phyloP scores from a whole-genome alignment of 2,329 filamentous ascomycete species.

The Fonsecaea erecta region DNA sequence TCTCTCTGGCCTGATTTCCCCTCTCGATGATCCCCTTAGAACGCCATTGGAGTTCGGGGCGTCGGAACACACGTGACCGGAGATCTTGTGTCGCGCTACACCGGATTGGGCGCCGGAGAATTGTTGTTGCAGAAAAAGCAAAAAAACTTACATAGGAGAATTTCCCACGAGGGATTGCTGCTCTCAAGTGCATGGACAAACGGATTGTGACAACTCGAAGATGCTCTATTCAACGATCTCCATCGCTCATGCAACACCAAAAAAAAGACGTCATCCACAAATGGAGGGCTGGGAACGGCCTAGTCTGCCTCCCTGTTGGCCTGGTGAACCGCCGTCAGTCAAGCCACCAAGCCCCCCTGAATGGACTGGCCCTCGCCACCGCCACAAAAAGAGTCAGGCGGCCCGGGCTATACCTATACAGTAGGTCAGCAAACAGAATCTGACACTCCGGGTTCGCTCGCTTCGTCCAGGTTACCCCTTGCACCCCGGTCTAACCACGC shows the following conservation, averaged over 20 bases:
- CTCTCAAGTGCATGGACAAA: conserved; percentile 21
- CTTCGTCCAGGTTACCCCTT: conserved; percentile 13
- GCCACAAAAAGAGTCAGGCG: not conserved
- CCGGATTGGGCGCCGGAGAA: not conserved
- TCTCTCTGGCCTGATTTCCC: too few species aligned
- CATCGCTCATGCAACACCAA: not conserved
- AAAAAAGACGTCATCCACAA: not conserved
- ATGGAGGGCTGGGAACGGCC: conserved; percentile 13
- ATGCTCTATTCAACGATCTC: conserved; percentile 7
- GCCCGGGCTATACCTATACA: not conserved
- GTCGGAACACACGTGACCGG: too few species aligned
- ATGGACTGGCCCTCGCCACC: not conserved
- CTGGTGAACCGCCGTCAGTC: too few species aligned
- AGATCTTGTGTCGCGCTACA: too few species aligned
- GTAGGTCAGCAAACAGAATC: conserved; percentile 2
- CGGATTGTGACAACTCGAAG: conserved; percentile 4
- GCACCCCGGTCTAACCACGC: conserved; percentile 22
- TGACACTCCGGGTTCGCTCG: not conserved
- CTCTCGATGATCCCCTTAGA: too few species aligned
- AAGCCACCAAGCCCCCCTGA: conserved; percentile 13
- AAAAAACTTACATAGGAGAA: not conserved
- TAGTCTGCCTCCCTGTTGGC: conserved; percentile 28
- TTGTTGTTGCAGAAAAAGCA: not conserved
- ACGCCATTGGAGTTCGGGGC: too few species aligned
- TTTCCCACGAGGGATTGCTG: conserved; percentile 5